Conservation (phyloP, 2,329 filamentous ascomycete species). For the Neonectria magnoliae region DNA sequence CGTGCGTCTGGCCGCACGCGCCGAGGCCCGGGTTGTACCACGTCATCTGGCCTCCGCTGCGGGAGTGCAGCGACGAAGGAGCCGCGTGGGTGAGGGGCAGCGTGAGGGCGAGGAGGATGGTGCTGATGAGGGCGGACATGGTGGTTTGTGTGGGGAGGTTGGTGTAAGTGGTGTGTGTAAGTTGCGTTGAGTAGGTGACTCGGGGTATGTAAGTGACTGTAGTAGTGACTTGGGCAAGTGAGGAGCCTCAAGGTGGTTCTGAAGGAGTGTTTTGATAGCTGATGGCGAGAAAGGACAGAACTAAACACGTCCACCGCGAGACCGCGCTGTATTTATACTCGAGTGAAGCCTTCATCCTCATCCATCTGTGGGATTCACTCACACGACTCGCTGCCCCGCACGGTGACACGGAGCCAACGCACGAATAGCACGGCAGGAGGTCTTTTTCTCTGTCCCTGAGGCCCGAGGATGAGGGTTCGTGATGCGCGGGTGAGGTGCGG, state of each 20-base stretch:
- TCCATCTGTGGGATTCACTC: not conserved
- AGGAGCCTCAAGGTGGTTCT: not conserved
- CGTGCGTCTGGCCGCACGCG: slow-evolving; percentile 71
- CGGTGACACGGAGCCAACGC: not conserved
- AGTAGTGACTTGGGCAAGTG: not conserved
- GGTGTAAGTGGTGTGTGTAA: not conserved
- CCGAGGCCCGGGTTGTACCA: slow-evolving; percentile 75
- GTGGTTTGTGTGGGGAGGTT: not conserved
- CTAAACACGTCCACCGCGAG: not conserved
- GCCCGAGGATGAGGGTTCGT: not conserved
- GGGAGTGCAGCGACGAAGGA: slow-evolving; percentile 18
- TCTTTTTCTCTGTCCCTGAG: not conserved
- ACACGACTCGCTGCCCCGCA: not conserved
- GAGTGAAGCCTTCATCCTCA: not conserved
- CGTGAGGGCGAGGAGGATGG: slow-evolving; percentile 31
- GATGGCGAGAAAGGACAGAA: not conserved
- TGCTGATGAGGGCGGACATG: slow-evolving; percentile 35
- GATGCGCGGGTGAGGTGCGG: slow-evolving; percentile 3
- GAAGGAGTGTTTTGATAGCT: not conserved
- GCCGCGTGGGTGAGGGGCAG: slow-evolving; percentile 33
- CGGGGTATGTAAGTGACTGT: not conserved
- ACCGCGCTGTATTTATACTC: not conserved
- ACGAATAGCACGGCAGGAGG: not conserved
- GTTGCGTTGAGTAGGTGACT: not conserved
- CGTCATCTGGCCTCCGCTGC: slow-evolving; percentile 31